phyloP scores from a whole-genome alignment of 176 grass and related monocot genomes.

The Lolium perenne region DNA sequence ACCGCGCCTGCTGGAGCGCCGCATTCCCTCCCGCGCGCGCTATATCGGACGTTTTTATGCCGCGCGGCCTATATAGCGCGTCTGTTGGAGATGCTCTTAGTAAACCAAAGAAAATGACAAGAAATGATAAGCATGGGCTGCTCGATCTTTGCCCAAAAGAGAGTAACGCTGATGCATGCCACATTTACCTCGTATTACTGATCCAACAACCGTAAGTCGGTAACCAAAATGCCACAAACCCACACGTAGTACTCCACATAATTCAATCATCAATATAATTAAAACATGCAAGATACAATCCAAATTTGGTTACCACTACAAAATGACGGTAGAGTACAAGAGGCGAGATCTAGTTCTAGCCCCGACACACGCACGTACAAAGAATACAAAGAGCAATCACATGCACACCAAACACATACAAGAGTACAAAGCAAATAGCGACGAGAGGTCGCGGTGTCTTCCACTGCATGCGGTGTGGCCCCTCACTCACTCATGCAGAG shows the following conservation, averaged over 20 bases:
- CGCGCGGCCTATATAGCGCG: too few species aligned
- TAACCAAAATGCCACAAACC: background rate
- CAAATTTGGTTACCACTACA: background rate
- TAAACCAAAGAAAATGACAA: too few species aligned
- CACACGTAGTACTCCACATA: background rate
- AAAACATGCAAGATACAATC: background rate
- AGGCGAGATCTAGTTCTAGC: conserved; percentile 28
- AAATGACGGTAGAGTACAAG: background rate
- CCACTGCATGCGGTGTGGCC: conserved; percentile 11
- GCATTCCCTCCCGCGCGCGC: too few species aligned
- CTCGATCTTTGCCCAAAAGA: too few species aligned
- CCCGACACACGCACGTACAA: background rate
- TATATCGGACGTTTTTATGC: too few species aligned
- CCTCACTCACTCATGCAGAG: conserved; percentile 40
- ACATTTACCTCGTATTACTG: too few species aligned
- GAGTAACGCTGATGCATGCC: too few species aligned
- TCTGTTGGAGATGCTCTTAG: too few species aligned
- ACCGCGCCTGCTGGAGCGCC: too few species aligned
- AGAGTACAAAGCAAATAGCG: conserved; percentile 24
- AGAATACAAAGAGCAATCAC: conserved; percentile 29
- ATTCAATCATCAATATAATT: background rate
- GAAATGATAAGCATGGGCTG: too few species aligned
- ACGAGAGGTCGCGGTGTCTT: background rate
- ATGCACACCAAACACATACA: background rate
- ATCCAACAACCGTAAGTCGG: too few species aligned